These are phyloP conservation scores for Emergomyces africanus DNA, from an alignment of 2,329 filamentous ascomycete species.

Conservation along the genomic window DNA sequence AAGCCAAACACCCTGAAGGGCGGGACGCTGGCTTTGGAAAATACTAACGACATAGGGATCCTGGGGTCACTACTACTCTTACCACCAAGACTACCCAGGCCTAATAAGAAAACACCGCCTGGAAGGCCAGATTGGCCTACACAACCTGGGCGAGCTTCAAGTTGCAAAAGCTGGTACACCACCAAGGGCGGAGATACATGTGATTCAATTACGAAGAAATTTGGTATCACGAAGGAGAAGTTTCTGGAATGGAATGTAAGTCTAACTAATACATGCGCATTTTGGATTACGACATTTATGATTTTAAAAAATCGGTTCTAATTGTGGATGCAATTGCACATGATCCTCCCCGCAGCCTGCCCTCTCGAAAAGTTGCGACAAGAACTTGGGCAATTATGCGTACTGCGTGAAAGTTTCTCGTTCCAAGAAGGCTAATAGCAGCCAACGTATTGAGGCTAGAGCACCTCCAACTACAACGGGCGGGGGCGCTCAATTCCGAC, in stretches of 20 bases:
- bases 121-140: background rate
- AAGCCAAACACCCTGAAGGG: background rate
- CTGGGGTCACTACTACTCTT: too few relatives aligned
- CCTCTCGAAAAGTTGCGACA: background rate
- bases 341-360: background rate
- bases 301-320: background rate
- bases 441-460: background rate
- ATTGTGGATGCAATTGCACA: background rate
- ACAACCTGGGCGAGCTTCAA: background rate
- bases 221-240: background rate
- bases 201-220: background rate
- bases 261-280: background rate
- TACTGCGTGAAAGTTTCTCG: background rate
- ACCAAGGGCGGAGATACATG: background rate
- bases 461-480: too few relatives aligned
- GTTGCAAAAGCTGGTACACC: background rate
- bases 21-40: background rate
- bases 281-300: background rate
- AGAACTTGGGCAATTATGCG: background rate
- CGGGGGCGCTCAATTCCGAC: background rate
- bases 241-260: background rate
- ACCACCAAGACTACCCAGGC: background rate
- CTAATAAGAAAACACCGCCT: background rate
- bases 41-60: background rate
- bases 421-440: background rate